These are phyloP conservation scores for Spathaspora sp. DNA, from an alignment of 805 yeast genomes.

Conservation along the genomic window DNA sequence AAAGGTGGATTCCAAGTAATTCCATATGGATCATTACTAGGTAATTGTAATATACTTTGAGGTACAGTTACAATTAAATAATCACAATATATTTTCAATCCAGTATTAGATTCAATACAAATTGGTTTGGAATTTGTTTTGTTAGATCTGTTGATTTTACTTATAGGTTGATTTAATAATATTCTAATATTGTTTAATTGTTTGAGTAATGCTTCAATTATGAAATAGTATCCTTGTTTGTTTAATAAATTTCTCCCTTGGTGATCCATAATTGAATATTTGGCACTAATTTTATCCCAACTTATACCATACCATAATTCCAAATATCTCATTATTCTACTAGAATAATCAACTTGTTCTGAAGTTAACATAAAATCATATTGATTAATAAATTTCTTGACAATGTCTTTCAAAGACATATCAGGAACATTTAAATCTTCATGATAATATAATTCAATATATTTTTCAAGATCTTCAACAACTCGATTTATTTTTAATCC, in stretches of 20 bases:
- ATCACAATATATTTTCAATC: conserved; percentile 38
- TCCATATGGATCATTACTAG: conserved; percentile 35
- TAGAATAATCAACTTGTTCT: conserved; percentile 49
- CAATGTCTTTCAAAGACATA: conserved; percentile 47
- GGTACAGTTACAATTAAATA: conserved; percentile 75
- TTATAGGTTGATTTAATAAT: conserved; percentile 39
- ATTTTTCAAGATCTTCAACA: conserved; percentile 55
- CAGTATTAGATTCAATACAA: conserved; percentile 29
- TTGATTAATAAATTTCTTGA: conserved; percentile 43
- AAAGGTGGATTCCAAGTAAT: conserved; percentile 34
- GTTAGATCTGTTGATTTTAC: conserved; percentile 28
- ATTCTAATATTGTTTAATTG: conserved; percentile 39
- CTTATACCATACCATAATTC: conserved; percentile 83
- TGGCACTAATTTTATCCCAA: conserved; percentile 64
- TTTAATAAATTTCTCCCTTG: conserved; percentile 79
- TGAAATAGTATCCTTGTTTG: conserved; percentile 51
- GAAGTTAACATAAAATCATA: conserved; percentile 45
- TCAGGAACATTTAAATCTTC: conserved; percentile 49
- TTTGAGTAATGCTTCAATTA: conserved; percentile 41
- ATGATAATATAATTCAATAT: conserved; percentile 53
- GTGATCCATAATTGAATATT: conserved; percentile 63
- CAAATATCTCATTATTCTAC: conserved; percentile 47
- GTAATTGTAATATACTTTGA: conserved; percentile 57
- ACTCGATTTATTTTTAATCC: conserved; percentile 30
- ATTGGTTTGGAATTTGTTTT: conserved; percentile 14